A percentile compares a stretch with the other conserved stretches of the same genome.
phyloP scores from a whole-genome alignment of 2,329 filamentous ascomycete species.

The Raffaelea albimanens region DNA sequence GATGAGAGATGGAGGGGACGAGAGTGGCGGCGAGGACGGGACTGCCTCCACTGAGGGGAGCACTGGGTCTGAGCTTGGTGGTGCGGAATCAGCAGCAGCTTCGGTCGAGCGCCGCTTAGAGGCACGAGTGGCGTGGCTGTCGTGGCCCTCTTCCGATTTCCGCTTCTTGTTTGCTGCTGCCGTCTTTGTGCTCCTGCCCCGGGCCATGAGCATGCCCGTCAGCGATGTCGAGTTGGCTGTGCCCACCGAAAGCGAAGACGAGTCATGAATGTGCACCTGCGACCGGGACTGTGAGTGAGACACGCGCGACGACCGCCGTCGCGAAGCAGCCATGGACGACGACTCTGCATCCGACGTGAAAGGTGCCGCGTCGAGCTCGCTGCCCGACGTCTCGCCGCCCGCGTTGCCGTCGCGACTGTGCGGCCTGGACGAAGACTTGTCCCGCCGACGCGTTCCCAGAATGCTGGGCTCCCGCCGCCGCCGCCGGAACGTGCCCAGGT shows the following conservation, averaged over 20 bases:
- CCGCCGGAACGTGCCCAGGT: conserved; percentile 48
- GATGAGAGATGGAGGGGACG: conserved; percentile 11
- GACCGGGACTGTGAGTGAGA: background rate
- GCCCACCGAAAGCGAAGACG: conserved; percentile 2
- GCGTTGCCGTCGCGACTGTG: background rate
- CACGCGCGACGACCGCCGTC: background rate
- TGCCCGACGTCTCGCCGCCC: conserved; percentile 1
- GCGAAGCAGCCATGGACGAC: background rate
- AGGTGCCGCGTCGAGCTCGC: conserved; percentile 1
- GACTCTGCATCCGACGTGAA: conserved; percentile 2
- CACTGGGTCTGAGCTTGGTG: background rate
- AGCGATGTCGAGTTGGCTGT: conserved; percentile 8
- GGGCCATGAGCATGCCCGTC: conserved; percentile 7
- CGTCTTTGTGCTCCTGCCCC: conserved; percentile 1
- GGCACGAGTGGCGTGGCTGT: conserved; percentile 9
- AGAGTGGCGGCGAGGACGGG: conserved; percentile 26
- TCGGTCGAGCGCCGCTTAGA: background rate
- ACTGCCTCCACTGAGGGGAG: conserved; percentile 16
- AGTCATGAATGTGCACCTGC: background rate
- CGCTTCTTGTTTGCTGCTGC: conserved; percentile 8
- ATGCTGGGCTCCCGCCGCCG: conserved; percentile 53
- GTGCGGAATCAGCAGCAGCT: background rate
- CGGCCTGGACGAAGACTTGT: conserved; percentile 31
- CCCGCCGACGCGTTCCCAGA: conserved; percentile 41
- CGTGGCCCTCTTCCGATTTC: conserved; percentile 12